Evolutionary conservation across 2,329 filamentous ascomycete species (phyloP).

Genomic region (Fusarium sp.): DNA sequence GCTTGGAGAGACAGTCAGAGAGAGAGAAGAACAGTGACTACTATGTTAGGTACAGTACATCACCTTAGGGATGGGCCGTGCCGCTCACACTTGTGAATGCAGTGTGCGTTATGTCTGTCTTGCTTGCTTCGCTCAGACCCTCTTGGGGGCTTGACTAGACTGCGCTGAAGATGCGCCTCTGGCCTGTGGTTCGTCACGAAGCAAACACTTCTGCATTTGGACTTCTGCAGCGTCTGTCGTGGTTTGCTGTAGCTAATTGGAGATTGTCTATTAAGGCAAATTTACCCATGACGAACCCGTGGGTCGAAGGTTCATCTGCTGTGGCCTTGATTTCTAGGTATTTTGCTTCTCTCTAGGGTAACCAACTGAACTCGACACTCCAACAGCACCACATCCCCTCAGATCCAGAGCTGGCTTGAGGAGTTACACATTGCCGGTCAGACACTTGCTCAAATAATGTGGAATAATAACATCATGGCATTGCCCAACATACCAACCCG

Average conservation of each 20-base stretch:
- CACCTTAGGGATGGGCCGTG: conserved; percentile 31
- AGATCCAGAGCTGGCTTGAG: background rate
- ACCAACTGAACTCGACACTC: background rate
- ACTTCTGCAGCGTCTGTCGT: background rate
- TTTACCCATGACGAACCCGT: background rate
- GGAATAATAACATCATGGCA: conserved; percentile 11
- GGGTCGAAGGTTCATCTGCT: background rate
- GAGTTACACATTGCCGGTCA: background rate
- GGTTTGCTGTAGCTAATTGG: background rate
- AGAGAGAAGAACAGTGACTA: background rate
- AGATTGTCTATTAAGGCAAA: background rate
- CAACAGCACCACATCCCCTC: background rate
- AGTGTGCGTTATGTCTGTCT: background rate
- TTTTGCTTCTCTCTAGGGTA: background rate
- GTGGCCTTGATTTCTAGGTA: background rate
- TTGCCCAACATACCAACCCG: conserved; percentile 19
- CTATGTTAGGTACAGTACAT: background rate
- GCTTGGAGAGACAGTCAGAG: background rate
- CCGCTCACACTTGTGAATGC: conserved; percentile 25
- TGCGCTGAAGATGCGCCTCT: background rate
- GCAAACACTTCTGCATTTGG: background rate
- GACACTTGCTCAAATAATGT: background rate
- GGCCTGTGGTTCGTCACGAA: background rate
- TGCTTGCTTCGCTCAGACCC: background rate
- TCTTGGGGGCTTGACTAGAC: background rate